Base-by-base conservation (phyloP, 352 stramenopile genomes). In the Globisporangium rhizosaccharum region DNA sequence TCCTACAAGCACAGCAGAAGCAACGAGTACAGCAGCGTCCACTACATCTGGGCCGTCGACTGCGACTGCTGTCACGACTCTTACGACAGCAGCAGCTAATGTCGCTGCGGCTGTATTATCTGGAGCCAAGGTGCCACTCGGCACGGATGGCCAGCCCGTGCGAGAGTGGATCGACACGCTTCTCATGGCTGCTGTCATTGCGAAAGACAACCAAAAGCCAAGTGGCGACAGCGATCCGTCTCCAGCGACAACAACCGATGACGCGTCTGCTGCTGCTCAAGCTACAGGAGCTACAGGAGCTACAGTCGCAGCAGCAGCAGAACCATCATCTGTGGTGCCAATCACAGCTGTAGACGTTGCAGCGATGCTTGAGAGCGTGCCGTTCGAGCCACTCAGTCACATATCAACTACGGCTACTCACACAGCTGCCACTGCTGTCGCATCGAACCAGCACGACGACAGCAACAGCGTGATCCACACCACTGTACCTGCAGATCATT, bases 161-260 rank as follows among this genome's bases (percentile, higher is more conserved):
- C 72, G 74, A 17, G 82, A 89, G 67, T 92, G 79, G 82, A 92
- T 90, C 48, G 77, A 92, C 39, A 90, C 79, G 55, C 70, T 92
- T 28, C 76, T 92, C 15, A 80, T 87, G 68, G 82, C 82, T 14
- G 82, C 79, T 3, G 82, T 81, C 15, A 88, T 92, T 56, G 81
- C 82, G 28, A 88, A 87, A 56, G 74, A 75, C 51, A 85, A 87
- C 57, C 67, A 68, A 46, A 67, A 75, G 12, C 5, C 56, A 71
- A 20, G 48, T 23, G 25, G 37, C 26, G 28, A 45, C 28, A 23
- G 55, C 44, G 44, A 18, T 28, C 4, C 44, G 18, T 26, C 44
- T 49, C 5, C 15, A 48, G 18, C 44, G 23, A 9, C 20, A 2
- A 23, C 44, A 15, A 18, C 9, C 33, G 3, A 9, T 4, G 33